Percentiles rank a stretch among this genome's conserved stretches.
Conservation (phyloP, 73 alveolate genomes). For the Paramecium primaurelia region DNA sequence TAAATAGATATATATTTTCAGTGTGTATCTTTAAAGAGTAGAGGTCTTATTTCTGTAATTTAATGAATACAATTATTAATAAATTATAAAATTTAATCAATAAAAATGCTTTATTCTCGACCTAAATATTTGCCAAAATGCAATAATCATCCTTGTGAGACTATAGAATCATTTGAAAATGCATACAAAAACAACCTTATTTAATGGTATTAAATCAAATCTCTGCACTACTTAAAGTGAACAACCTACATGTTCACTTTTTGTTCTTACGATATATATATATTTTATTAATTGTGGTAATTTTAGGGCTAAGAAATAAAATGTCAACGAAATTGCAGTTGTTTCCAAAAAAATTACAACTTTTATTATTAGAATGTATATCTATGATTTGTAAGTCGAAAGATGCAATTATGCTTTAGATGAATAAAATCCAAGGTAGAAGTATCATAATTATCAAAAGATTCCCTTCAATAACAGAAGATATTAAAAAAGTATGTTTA, state of each 20-base stretch:
- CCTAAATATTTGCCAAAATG: neutral
- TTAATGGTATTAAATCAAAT: neutral
- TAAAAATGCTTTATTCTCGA: neutral
- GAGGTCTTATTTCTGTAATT: neutral
- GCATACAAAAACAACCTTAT: constrained; percentile 5
- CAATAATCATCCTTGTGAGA: neutral
- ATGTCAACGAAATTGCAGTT: neutral
- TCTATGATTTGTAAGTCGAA: neutral
- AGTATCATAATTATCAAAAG: neutral
- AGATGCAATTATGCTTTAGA: constrained; percentile 18
- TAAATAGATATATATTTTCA: neutral
- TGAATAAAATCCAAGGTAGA: neutral
- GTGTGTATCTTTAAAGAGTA: neutral
- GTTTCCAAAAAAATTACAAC: neutral
- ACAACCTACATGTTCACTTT: neutral
- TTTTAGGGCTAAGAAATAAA: constrained; percentile 14
- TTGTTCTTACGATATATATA: neutral
- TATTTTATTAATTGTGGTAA: constrained; percentile 39
- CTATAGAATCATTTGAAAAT: neutral
- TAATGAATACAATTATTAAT: neutral
- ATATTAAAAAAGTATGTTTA: neutral
- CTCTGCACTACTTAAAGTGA: neutral
- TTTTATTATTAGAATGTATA: neutral
- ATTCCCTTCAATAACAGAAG: neutral
- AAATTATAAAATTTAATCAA: neutral